Evolutionary conservation across 345 rosid genomes (phyloP).

Genomic region (Balakata baccata): DNA sequence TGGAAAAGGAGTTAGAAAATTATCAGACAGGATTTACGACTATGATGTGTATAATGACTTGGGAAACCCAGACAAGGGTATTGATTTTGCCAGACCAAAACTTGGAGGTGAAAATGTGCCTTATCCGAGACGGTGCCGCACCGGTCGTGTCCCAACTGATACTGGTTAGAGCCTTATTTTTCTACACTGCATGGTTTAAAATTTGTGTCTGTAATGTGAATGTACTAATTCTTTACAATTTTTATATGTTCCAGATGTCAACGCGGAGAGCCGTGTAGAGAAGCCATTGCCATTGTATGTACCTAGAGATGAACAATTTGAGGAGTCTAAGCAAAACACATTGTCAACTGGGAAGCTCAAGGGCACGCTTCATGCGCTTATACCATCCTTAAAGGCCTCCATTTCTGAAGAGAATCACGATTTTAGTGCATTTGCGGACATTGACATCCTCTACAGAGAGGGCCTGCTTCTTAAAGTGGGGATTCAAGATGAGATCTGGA

Average conservation of each 20-base stretch:
- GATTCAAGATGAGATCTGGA: conserved; percentile 66
- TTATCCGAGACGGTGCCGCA: conserved; percentile 89
- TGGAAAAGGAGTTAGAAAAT: conserved; percentile 62
- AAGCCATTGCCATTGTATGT: conserved; percentile 88
- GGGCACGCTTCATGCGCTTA: conserved; percentile 71
- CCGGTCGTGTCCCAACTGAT: conserved; percentile 62
- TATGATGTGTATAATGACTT: conserved; percentile 79
- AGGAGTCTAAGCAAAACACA: conserved; percentile 63
- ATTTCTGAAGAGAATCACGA: conserved; percentile 66
- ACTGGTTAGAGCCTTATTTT: conserved; percentile 40
- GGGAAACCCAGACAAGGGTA: conserved; percentile 79
- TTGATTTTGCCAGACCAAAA: conserved; percentile 51
- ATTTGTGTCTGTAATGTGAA: neutral
- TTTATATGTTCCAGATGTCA: conserved; percentile 36
- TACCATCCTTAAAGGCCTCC: conserved; percentile 79
- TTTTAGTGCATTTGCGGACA: conserved; percentile 60
- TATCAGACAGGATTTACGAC: conserved; percentile 75
- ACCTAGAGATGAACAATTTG: conserved; percentile 93
- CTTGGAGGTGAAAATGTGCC: conserved; percentile 66
- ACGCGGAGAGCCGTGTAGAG: conserved; percentile 83
- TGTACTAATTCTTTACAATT: neutral
- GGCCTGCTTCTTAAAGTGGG: conserved; percentile 85
- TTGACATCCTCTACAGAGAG: conserved; percentile 81
- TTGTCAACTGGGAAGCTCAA: conserved; percentile 75
- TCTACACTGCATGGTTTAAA: conserved; percentile 13